These are phyloP conservation scores for Pogostemon cablin DNA, from an alignment of 257 asterid species.

Conservation along the genomic window DNA sequence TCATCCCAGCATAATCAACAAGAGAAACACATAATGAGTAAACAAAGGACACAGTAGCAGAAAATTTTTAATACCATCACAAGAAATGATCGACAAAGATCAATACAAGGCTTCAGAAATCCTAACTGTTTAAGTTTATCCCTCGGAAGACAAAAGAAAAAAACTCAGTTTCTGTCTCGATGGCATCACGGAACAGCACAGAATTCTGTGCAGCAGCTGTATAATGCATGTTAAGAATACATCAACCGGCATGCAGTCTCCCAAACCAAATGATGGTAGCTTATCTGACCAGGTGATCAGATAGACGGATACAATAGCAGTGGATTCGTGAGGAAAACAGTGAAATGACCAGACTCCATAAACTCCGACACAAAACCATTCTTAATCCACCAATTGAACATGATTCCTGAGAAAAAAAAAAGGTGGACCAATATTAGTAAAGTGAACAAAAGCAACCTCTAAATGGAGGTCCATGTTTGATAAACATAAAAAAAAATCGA, in stretches of 20 bases:
- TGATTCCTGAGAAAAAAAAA: constrained; percentile 32
- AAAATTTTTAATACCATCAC: constrained; percentile 22
- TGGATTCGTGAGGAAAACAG: constrained; percentile 16
- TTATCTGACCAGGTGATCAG: constrained; percentile 28
- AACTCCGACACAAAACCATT: constrained; percentile 30
- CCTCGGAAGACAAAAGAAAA: constrained; percentile 26
- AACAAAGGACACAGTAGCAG: neutral
- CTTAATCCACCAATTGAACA: constrained; percentile 30
- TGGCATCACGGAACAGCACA: constrained; percentile 36
- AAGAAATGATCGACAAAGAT: constrained; percentile 29
- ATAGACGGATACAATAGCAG: constrained; percentile 14
- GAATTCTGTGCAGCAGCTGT: constrained; percentile 25
- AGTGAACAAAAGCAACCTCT: neutral
- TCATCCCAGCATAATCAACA: neutral
- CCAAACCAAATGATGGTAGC: constrained; percentile 21
- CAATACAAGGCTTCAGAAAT: constrained; percentile 30
- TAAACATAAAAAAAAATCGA: neutral
- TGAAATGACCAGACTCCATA: constrained; percentile 27
- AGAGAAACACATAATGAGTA: neutral
- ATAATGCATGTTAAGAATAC: constrained; percentile 28
- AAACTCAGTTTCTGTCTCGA: constrained; percentile 26
- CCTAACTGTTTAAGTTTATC: constrained; percentile 17
- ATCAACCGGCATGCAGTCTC: constrained; percentile 13
- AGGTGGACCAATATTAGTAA: constrained; percentile 1
- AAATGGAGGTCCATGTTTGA: neutral